Conservation (phyloP, 2,329 filamentous ascomycete genomes). For the Verticillium dahliae region DNA sequence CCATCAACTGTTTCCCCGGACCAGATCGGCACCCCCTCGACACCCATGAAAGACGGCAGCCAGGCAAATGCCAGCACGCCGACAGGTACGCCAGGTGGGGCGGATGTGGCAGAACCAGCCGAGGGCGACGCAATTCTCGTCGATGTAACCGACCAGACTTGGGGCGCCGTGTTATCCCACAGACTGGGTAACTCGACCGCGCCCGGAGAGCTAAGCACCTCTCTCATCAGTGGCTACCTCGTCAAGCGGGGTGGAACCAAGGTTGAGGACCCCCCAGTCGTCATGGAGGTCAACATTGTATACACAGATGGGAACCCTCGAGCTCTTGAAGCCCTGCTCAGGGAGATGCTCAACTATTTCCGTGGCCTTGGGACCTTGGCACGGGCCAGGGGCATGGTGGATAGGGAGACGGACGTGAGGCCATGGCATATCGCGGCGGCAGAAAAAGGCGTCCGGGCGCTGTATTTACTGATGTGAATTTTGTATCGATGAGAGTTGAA, state of each 20-base stretch:
- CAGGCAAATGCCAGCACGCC: slow-evolving; percentile 37
- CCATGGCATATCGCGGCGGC: slow-evolving; percentile 75
- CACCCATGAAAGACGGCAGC: slow-evolving; percentile 33
- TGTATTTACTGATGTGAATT: slow-evolving; percentile 57
- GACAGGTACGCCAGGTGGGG: slow-evolving; percentile 30
- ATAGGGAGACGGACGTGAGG: slow-evolving; percentile 53
- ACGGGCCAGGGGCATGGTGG: slow-evolving; percentile 56
- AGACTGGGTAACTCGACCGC: slow-evolving; percentile 54
- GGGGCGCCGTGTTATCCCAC: slow-evolving; percentile 66
- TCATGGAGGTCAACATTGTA: slow-evolving; percentile 61
- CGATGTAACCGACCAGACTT: slow-evolving; percentile 68
- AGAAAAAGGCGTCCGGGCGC: slow-evolving; percentile 58
- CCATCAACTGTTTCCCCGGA: slow-evolving; percentile 53
- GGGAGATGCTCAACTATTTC: slow-evolving; percentile 66
- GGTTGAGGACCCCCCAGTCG: slow-evolving; percentile 49
- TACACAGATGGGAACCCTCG: slow-evolving; percentile 46
- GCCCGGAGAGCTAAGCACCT: slow-evolving; percentile 46
- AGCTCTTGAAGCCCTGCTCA: slow-evolving; percentile 56
- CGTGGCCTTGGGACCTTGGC: slow-evolving; percentile 63
- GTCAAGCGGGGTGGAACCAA: slow-evolving; percentile 54
- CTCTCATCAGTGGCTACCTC: slow-evolving; percentile 59
- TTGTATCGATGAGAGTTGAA: not conserved
- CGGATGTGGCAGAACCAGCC: slow-evolving; percentile 31
- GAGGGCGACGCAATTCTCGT: slow-evolving; percentile 64
- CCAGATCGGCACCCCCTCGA: slow-evolving; percentile 43